These are phyloP conservation scores for Nitzschia sp. DNA, from an alignment of 108 stramenopile species.

Conservation along the genomic window DNA sequence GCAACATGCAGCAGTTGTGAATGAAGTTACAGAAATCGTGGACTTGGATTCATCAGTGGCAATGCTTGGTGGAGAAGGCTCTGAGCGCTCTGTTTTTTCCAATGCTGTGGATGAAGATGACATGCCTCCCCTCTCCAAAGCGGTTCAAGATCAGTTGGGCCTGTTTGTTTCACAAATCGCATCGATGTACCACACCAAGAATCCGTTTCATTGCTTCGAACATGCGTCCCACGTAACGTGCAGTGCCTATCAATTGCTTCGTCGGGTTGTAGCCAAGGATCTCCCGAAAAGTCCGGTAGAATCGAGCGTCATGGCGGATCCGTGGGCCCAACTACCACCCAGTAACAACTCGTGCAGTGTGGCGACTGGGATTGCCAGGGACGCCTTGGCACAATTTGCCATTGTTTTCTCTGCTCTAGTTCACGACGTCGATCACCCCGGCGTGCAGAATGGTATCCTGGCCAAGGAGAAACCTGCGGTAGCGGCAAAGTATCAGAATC, in stretches of 20 bases:
- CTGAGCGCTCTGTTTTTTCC: neutral
- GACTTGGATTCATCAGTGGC: conserved; percentile 3
- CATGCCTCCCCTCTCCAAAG: neutral
- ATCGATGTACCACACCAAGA: conserved; percentile 19
- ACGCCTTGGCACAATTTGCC: conserved; percentile 57
- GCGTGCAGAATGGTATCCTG: conserved; percentile 41
- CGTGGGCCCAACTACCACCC: neutral
- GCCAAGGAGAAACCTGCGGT: conserved; percentile 33
- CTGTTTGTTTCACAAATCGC: conserved; percentile 23
- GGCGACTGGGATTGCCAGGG: conserved; percentile 21
- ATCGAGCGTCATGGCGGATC: neutral
- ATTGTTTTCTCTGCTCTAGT: conserved; percentile 67
- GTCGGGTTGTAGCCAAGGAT: conserved; percentile 13
- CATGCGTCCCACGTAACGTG: conserved; percentile 36
- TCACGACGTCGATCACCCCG: conserved; percentile 60
- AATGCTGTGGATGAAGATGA: neutral
- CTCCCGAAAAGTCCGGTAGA: neutral
- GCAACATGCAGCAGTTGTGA: too few species aligned
- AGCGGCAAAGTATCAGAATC: conserved; percentile 43
- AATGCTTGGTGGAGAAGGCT: neutral
- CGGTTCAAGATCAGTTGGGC: conserved; percentile 17
- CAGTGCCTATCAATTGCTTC: conserved; percentile 26
- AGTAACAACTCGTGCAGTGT: neutral
- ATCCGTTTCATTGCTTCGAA: conserved; percentile 36
- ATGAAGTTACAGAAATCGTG: conserved; percentile 43